Base-by-base conservation (phyloP, 106 monocot genomes). In the Triglochin maritima region DNA sequence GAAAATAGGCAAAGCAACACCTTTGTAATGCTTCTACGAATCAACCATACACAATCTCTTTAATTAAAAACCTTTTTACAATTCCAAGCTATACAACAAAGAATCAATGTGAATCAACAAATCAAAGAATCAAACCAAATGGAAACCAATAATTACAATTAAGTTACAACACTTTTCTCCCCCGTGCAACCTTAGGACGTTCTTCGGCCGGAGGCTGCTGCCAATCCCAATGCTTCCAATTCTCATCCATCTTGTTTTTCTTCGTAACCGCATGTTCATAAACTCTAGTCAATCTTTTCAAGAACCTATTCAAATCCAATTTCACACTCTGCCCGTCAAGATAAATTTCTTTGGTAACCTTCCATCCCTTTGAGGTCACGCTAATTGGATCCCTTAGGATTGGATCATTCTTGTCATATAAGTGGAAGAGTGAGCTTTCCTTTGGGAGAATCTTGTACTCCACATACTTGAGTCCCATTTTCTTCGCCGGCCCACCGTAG, bases 281-380 rank as follows among this genome's bases (percentile, higher is more conserved):
- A 44, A 83, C 87, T 9, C 59, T 46, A 0, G 74, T 79, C 59
- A 93, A 45, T 17, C 63, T 59, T 75, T 71, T 74, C 60, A 57
- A 14, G 62, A 93, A 88, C 66, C 88, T 43, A 4, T 44, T 59
- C 68, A 88, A 49, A 61, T 93, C 88, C 66, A 93, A 52, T 42
- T 56, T 79, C 55, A 93, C 92, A 43, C 81, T 93, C 79, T 93
- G 92, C 46, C 83, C 70, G 47, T 83, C 88, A 17, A 93, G 79
- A 17, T 88, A 93, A 0, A 86, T 79, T 68, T 59, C 75, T 78
- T 88, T 88, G 6, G 88, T 93, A 42, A 81, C 68, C 60, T 78
- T 67, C 92, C 92, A 93, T 7, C 92, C 88, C 41, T 59, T 64
- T 17, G 75, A 68, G 52, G 58, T 69, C 58, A 93, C 81, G 16